Percentiles rank a stretch among this genome's conserved stretches.
Evolutionary conservation across 2,329 filamentous ascomycete species (phyloP).

Genomic region (Nakataea oryzae): DNA sequence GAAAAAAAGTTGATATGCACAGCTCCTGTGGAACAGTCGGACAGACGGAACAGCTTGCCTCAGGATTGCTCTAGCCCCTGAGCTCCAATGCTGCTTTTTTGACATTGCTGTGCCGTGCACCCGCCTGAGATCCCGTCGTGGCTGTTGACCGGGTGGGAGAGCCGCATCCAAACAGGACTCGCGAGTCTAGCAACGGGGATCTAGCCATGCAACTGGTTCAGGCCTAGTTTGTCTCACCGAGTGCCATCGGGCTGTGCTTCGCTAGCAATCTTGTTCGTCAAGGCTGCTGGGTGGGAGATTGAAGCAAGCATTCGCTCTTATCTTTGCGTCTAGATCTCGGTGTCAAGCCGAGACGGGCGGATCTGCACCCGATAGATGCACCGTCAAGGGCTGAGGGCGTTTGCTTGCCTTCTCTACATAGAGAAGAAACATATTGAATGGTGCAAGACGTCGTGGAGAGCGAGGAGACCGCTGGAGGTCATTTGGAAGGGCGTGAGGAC

Average conservation of each 20-base stretch:
- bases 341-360: neutral
- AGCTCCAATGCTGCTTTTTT: neutral
- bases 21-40: neutral
- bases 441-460: neutral
- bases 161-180: neutral
- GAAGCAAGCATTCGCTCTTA: neutral
- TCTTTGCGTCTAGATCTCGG: neutral
- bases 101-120: neutral
- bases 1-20: neutral
- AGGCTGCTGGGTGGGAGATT: neutral
- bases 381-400: neutral
- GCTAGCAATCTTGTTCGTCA: neutral
- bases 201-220: too few species aligned
- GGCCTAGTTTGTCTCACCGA: neutral
- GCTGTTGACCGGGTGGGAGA: neutral
- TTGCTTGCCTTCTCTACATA: neutral
- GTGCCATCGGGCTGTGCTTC: neutral
- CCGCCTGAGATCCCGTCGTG: neutral
- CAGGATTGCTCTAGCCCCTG: neutral
- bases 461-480: neutral
- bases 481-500: neutral
- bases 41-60: too few species aligned
- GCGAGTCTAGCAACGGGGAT: neutral
- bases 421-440: neutral
- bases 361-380: neutral